Percentiles rank a stretch among this genome's conserved stretches.
phyloP scores from a whole-genome alignment of 2,329 filamentous ascomycete species.

The Chalaropsis ovoidea region DNA sequence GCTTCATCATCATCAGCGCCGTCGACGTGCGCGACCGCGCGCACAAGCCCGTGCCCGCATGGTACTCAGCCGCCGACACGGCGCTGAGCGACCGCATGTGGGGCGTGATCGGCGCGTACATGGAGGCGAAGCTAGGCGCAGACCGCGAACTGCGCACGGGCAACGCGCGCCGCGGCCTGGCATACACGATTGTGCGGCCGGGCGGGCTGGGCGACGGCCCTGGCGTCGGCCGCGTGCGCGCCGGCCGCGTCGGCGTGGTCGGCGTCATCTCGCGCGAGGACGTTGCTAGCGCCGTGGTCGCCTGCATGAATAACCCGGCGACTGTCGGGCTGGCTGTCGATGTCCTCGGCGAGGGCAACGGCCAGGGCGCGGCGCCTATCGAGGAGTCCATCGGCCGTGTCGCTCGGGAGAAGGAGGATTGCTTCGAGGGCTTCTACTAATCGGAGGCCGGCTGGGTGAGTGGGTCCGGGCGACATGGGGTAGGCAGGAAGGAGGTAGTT shows the following conservation, averaged over 20 bases:
- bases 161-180: conserved; percentile 31
- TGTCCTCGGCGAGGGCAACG: conserved; percentile 33
- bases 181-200: conserved; percentile 40
- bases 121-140: conserved; percentile 37
- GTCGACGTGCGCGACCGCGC: conserved; percentile 37
- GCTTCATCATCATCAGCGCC: conserved; percentile 37
- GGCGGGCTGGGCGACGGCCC: conserved; percentile 35
- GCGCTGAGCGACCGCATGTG: conserved; percentile 34
- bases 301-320: conserved; percentile 34
- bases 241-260: conserved; percentile 36
- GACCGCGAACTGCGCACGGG: conserved; percentile 35
- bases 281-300: conserved; percentile 37
- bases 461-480: background rate
- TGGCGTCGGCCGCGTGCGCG: conserved; percentile 34
- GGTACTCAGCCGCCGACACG: conserved; percentile 36
- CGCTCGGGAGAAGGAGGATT: conserved; percentile 32
- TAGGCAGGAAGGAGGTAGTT: background rate
- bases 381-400: conserved; percentile 35
- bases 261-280: conserved; percentile 36
- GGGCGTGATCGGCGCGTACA: conserved; percentile 34
- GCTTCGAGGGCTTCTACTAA: conserved; percentile 30
- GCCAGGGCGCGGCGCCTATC: conserved; percentile 32
- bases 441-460: background rate
- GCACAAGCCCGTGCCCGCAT: conserved; percentile 33
- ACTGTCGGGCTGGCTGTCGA: conserved; percentile 38